Evolutionary conservation across 75 land plant species (phyloP).

Genomic region (Larix kaempferi): DNA sequence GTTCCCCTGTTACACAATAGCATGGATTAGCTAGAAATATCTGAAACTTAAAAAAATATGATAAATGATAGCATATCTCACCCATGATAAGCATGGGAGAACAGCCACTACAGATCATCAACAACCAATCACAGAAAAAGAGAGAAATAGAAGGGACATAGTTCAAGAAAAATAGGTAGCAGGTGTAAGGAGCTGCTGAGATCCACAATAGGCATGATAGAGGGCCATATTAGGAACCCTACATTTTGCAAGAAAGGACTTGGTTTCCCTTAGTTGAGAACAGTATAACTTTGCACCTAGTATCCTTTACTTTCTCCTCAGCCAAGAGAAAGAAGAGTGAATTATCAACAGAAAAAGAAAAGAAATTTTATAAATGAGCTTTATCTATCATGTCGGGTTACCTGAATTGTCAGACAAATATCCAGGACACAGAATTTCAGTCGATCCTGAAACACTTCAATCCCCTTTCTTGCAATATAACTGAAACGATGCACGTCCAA

Average conservation of each 20-base stretch:
- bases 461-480: conserved; percentile 84
- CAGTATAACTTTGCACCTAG: neutral
- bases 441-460: conserved; percentile 77
- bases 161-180: no score
- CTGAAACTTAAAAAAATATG: neutral
- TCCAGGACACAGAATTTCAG: conserved; percentile 66
- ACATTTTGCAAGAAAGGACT: neutral
- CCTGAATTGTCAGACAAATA: conserved; percentile 90
- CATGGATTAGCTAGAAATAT: neutral
- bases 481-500: conserved; percentile 87
- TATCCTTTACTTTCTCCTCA: neutral
- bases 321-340: no score
- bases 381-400: conserved; percentile 5
- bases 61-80: neutral
- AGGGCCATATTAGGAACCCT: neutral
- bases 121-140: no score
- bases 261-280: neutral
- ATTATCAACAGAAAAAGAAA: neutral
- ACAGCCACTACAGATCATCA: no score
- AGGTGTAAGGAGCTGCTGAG: no score
- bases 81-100: no score
- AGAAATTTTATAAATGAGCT: neutral
- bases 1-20: conserved; percentile 45
- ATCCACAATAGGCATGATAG: no score
- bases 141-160: no score